Percentiles rank a stretch among this genome's conserved stretches.
Conservation (phyloP, 208 protist species). For the Phytomonas sp. region DNA sequence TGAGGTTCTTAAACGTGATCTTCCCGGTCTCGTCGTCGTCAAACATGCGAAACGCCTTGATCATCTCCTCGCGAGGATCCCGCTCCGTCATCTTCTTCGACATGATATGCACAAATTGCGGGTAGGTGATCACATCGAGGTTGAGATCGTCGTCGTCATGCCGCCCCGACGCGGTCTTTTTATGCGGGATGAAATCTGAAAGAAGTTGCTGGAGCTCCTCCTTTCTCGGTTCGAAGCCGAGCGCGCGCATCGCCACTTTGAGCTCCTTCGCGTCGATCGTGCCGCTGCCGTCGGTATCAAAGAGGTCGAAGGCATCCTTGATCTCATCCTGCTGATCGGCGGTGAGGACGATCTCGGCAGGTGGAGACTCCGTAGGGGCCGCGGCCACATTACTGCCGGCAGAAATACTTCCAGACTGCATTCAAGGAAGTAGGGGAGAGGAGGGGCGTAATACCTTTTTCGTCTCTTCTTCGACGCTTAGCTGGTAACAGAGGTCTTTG, state of each 20-base stretch:
- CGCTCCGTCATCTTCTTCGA: slow-evolving; percentile 79
- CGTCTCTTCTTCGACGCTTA: too few species aligned
- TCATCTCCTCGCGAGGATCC: slow-evolving; percentile 91
- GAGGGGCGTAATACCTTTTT: too few species aligned
- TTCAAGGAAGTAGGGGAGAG: neutral
- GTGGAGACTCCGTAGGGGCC: slow-evolving; percentile 7
- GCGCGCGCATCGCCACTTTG: slow-evolving; percentile 90
- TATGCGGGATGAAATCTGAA: slow-evolving; percentile 17
- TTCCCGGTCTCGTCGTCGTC: slow-evolving; percentile 92
- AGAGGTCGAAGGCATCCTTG: slow-evolving; percentile 95
- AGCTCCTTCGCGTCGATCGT: slow-evolving; percentile 91
- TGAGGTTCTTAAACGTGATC: slow-evolving; percentile 96
- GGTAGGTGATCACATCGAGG: slow-evolving; percentile 57
- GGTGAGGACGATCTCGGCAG: slow-evolving; percentile 38
- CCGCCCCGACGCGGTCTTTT: slow-evolving; percentile 2
- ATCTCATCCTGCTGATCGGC: slow-evolving; percentile 90
- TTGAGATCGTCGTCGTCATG: neutral
- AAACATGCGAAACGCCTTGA: slow-evolving; percentile 95
- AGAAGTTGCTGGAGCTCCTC: slow-evolving; percentile 90
- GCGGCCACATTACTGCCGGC: neutral
- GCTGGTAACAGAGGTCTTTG: neutral
- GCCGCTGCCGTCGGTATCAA: slow-evolving; percentile 94
- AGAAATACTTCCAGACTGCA: neutral
- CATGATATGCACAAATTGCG: slow-evolving; percentile 88
- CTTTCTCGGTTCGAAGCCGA: slow-evolving; percentile 93